Evolutionary conservation across 306 rosid genomes (phyloP).

Genomic region (Prunus armeniaca): DNA sequence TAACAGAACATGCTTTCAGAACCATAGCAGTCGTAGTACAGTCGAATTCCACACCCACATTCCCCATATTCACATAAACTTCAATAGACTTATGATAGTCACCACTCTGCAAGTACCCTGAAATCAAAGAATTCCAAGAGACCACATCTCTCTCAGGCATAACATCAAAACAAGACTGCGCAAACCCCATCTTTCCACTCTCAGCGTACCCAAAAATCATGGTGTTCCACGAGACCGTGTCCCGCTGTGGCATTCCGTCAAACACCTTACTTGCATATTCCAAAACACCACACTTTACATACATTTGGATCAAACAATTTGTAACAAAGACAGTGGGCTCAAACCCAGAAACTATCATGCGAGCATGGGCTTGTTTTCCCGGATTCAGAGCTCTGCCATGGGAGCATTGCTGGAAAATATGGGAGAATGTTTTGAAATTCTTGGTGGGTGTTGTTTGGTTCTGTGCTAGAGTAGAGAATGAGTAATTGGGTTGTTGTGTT

Average conservation of each 20-base stretch:
- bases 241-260: neutral
- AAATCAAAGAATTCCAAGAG: slow-evolving; percentile 28
- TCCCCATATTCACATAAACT: slow-evolving; percentile 41
- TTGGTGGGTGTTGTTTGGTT: slow-evolving; percentile 30
- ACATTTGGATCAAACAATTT: slow-evolving; percentile 63
- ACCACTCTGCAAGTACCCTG: slow-evolving; percentile 31
- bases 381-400: slow-evolving; percentile 12
- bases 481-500: neutral
- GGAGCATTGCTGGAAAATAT: neutral
- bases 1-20: slow-evolving; percentile 54
- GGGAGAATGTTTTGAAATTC: slow-evolving; percentile 19
- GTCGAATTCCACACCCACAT: slow-evolving; percentile 37
- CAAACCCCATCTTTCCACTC: slow-evolving; percentile 42
- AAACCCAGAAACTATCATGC: slow-evolving; percentile 60
- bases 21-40: slow-evolving; percentile 21
- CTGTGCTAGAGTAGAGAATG: neutral
- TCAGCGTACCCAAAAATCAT: slow-evolving; percentile 64
- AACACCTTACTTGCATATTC: slow-evolving; percentile 25
- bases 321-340: slow-evolving; percentile 60
- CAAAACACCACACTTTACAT: slow-evolving; percentile 46
- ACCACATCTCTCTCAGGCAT: slow-evolving; percentile 62
- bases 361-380: slow-evolving; percentile 71
- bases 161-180: slow-evolving; percentile 19
- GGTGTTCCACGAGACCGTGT: slow-evolving; percentile 71
- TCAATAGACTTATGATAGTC: slow-evolving; percentile 26